These are phyloP conservation scores for Aureobasidium zeae DNA, from an alignment of 2,329 filamentous ascomycete genomes.

Conservation along the genomic window DNA sequence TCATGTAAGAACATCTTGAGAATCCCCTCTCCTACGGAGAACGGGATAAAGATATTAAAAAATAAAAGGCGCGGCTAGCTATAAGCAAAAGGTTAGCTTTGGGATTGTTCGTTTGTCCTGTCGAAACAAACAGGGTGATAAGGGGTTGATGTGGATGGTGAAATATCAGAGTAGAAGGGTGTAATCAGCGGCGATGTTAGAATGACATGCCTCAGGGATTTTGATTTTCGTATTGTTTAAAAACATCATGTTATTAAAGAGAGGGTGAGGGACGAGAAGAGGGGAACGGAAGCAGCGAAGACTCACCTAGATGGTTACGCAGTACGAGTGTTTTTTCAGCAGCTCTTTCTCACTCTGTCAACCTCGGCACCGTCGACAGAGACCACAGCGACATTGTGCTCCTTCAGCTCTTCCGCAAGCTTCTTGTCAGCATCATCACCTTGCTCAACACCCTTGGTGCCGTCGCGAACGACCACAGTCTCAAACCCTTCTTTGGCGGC, in stretches of 20 bases:
- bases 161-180: constrained; percentile 7
- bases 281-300: too few relatives aligned
- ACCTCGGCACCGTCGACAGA: constrained; percentile 49
- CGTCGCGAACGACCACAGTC: constrained; percentile 70
- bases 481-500: constrained; percentile 65
- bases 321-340: neutral
- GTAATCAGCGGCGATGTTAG: constrained; percentile 4
- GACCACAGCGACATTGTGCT: constrained; percentile 55
- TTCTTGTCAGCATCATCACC: constrained; percentile 45
- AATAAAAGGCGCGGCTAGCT: neutral
- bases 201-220: constrained; percentile 10
- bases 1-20: neutral
- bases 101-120: too few relatives aligned
- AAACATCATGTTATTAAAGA: constrained; percentile 3
- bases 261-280: neutral
- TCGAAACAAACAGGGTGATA: neutral
- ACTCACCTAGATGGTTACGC: too few relatives aligned
- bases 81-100: neutral
- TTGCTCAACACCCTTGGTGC: constrained; percentile 61
- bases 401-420: constrained; percentile 44
- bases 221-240: constrained; percentile 15
- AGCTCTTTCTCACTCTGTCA: constrained; percentile 6
- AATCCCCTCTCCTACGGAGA: too few relatives aligned
- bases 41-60: neutral
- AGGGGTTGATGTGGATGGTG: neutral